A percentile compares a stretch with the other conserved stretches of the same genome.
These are phyloP conservation scores for Aspergillus tanneri DNA, from an alignment of 2,329 filamentous ascomycete genomes.

Conservation along the genomic window DNA sequence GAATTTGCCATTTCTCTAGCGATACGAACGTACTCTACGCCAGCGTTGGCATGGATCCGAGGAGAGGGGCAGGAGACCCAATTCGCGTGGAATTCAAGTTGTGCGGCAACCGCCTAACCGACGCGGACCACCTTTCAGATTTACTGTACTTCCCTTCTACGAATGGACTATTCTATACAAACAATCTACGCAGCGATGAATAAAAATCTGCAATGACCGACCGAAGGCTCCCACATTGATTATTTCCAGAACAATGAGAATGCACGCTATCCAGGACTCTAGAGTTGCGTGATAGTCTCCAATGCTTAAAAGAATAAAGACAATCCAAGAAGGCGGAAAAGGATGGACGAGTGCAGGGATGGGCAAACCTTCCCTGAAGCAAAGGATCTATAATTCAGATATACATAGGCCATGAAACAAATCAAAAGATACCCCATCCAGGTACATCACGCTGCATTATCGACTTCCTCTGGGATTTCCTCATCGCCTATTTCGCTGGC, in stretches of 20 bases:
- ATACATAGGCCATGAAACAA: neutral
- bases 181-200: neutral
- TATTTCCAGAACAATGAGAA: neutral
- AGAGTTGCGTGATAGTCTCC: neutral
- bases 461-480: constrained; percentile 37
- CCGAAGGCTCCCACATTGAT: neutral
- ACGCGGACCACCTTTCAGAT: neutral
- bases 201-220: neutral
- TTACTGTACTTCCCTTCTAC: neutral
- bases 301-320: neutral
- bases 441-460: neutral
- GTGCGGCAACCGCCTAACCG: constrained; percentile 8
- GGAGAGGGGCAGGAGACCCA: neutral
- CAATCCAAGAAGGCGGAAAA: neutral
- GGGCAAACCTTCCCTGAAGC: too few relatives aligned
- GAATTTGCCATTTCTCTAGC: constrained; percentile 15
- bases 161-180: neutral
- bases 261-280: neutral
- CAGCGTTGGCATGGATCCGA: neutral
- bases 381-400: neutral
- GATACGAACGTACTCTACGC: neutral
- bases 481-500: constrained; percentile 45
- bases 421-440: neutral
- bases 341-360: neutral
- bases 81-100: constrained; percentile 1